Conservation (phyloP, 768 basidiomycete species). For the Omphalotus guepiniiformis region DNA sequence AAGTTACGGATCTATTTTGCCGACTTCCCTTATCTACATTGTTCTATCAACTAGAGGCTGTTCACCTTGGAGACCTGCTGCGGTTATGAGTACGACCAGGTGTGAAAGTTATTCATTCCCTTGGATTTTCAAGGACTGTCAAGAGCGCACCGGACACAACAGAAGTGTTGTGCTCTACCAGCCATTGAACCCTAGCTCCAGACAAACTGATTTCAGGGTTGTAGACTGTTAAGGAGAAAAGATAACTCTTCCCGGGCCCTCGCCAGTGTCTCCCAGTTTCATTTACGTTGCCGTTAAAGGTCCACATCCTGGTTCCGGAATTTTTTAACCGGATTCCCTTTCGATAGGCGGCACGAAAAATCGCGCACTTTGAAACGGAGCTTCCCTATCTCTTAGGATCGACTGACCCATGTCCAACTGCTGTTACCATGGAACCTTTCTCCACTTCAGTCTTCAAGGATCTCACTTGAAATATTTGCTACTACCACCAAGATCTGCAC, state of each 20-base stretch:
- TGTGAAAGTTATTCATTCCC: constrained; percentile 67
- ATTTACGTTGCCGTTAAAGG: constrained; percentile 68
- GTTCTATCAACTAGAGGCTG: constrained; percentile 78
- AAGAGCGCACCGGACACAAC: constrained; percentile 68
- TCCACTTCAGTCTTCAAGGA: constrained; percentile 86
- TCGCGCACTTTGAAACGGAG: constrained; percentile 64
- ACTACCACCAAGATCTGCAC: constrained; percentile 88
- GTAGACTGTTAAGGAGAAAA: constrained; percentile 73
- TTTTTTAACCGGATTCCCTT: constrained; percentile 77
- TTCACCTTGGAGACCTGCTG: constrained; percentile 81
- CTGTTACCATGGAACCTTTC: constrained; percentile 86
- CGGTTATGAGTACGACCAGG: constrained; percentile 75
- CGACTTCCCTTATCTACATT: constrained; percentile 79
- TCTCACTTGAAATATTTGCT: constrained; percentile 87
- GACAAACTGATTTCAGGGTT: constrained; percentile 72
- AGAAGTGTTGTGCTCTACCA: constrained; percentile 69
- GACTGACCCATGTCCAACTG: constrained; percentile 85
- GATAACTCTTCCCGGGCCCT: constrained; percentile 76
- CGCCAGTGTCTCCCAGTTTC: constrained; percentile 57
- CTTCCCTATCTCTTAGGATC: constrained; percentile 35
- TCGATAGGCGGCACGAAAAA: constrained; percentile 65
- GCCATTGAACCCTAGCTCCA: constrained; percentile 70
- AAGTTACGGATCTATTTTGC: constrained; percentile 76
- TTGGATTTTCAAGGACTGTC: constrained; percentile 73
- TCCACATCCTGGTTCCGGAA: constrained; percentile 75